Conservation (phyloP, 1,284 basidiomycete genomes). For the Melampsora americana region DNA sequence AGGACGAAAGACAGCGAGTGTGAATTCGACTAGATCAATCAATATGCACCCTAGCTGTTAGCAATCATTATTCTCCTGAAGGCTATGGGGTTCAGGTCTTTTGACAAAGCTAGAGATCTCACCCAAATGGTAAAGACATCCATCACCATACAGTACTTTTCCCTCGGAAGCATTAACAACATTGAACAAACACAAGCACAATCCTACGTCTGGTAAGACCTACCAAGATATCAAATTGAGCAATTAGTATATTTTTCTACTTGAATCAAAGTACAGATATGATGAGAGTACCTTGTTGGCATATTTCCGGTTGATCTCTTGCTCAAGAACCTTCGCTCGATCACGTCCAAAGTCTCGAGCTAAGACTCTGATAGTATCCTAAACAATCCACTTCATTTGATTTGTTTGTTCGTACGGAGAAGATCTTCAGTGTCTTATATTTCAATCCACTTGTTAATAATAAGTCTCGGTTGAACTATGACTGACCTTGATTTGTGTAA, state of each 20-base stretch:
- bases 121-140: slow-evolving; percentile 42
- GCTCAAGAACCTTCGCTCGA: slow-evolving; percentile 23
- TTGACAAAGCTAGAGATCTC: neutral
- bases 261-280: neutral
- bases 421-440: neutral
- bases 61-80: no score
- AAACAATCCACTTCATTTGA: slow-evolving; percentile 6
- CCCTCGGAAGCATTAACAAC: slow-evolving; percentile 37
- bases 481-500: slow-evolving; percentile 20
- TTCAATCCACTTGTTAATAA: neutral
- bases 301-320: slow-evolving; percentile 41
- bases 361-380: slow-evolving; percentile 41
- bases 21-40: slow-evolving; percentile 34
- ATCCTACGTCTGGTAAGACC: slow-evolving; percentile 38
- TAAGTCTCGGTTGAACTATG: neutral
- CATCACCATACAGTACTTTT: slow-evolving; percentile 42
- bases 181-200: slow-evolving; percentile 36
- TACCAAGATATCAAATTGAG: neutral
- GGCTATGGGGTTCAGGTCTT: no score
- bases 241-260: neutral
- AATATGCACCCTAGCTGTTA: neutral
- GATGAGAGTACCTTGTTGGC: slow-evolving; percentile 21
- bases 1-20: slow-evolving; percentile 39
- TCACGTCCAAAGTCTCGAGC: slow-evolving; percentile 41
- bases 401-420: neutral